These are phyloP conservation scores for Cymbidium sinense DNA, from an alignment of 106 monocot species.

Conservation along the genomic window DNA sequence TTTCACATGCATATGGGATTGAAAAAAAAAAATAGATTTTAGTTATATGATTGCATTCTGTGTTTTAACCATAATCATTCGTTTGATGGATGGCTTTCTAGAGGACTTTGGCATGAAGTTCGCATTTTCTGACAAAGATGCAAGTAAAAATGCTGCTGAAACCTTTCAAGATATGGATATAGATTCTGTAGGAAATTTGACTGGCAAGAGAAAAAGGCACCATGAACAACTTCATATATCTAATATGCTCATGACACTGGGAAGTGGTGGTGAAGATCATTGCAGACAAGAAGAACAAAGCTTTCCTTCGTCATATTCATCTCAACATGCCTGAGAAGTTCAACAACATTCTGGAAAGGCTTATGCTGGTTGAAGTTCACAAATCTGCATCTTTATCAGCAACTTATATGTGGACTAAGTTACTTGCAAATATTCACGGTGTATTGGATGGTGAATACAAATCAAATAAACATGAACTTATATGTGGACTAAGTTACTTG, in stretches of 20 bases:
- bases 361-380: constrained; percentile 47
- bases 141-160: constrained; percentile 13
- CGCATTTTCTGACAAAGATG: constrained; percentile 21
- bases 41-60: constrained; percentile 59
- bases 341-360: constrained; percentile 52
- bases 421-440: constrained; percentile 35
- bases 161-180: constrained; percentile 29
- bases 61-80: constrained; percentile 40
- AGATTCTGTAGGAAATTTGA: constrained; percentile 29
- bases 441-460: constrained; percentile 22
- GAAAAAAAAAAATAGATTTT: constrained; percentile 39
- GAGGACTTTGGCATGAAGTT: constrained; percentile 65
- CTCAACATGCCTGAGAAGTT: constrained; percentile 80
- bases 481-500: constrained; percentile 48
- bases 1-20: constrained; percentile 50
- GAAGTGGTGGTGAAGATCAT: constrained; percentile 58
- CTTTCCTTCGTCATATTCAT: constrained; percentile 60
- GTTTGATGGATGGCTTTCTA: constrained; percentile 52
- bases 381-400: constrained; percentile 28
- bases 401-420: constrained; percentile 29
- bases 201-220: constrained; percentile 33
- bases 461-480: constrained; percentile 28
- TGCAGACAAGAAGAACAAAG: constrained; percentile 38
- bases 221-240: constrained; percentile 38
- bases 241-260: constrained; percentile 52